phyloP scores from a whole-genome alignment of 306 rosid genomes.

The Calophaca sinica region DNA sequence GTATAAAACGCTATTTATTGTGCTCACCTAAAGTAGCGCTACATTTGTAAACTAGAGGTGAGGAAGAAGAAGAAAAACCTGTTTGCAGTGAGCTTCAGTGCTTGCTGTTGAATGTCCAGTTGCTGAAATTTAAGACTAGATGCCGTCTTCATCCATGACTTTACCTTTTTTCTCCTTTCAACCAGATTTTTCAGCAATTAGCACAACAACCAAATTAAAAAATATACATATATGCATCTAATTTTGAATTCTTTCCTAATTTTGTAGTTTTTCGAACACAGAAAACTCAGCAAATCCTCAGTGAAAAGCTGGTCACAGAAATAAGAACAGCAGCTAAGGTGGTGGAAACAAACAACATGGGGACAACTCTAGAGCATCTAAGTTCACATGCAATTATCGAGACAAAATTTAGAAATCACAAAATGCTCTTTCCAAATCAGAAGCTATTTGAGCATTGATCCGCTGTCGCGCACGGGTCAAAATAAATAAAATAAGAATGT shows the following conservation, averaged over 20 bases:
- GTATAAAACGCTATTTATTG: no score
- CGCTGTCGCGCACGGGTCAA: no score
- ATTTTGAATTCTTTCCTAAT: neutral
- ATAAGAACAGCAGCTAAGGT: no score
- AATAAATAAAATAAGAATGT: no score
- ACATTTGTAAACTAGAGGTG: constrained; percentile 23
- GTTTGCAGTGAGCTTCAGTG: constrained; percentile 96
- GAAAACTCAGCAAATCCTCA: neutral
- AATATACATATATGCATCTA: constrained; percentile 24
- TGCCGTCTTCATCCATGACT: constrained; percentile 85
- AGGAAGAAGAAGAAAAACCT: constrained; percentile 61
- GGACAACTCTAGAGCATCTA: no score
- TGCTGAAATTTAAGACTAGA: constrained; percentile 82
- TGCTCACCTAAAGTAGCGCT: no score
- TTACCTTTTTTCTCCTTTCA: constrained; percentile 74
- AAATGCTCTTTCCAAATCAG: no score
- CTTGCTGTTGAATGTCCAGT: no score
- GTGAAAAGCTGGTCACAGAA: no score
- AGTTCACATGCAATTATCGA: no score
- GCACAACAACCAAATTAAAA: constrained; percentile 37
- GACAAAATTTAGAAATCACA: no score
- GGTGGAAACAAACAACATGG: neutral
- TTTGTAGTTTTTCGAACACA: neutral
- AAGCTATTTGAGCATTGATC: no score
- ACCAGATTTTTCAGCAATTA: constrained; percentile 89